Base-by-base conservation (phyloP, 257 asterid genomes). In the Nicotiana tabacum region DNA sequence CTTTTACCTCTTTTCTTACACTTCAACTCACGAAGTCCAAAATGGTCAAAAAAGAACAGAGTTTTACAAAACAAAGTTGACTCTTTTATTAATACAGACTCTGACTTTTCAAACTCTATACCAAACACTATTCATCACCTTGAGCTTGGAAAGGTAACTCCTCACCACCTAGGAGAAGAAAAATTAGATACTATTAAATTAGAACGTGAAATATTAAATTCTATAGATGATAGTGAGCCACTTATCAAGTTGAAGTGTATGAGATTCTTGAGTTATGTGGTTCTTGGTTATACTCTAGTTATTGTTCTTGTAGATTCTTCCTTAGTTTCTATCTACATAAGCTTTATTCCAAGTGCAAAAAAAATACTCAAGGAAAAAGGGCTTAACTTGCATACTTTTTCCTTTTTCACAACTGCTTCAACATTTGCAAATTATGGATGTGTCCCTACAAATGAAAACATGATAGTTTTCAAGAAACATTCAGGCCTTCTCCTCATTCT, bases 381-480 rank as follows among this genome's bases (percentile, higher is more conserved):
- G 13, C 81, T 91, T 7, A 82, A 86, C 7, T 13, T 17, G 29
- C 37, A 32, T 30, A 91, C 86, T 0, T 90, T 91, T 39, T 60
- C 90, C 0, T 4, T 85, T 0, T 90, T 91, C 83, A 70, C 91
- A 1, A 85, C 86, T 0, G 91, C 89, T 57, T 90, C 95, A 3
- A 82, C 93, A 7, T 88, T 91, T 32, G 21, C 94, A 11, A 91
- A 87, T 78, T 88, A 92, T 46, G 96, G 96, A 12, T 92, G 87
- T 53, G 51, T 90, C 18, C 95, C 97, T 0, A 89, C 91, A 4
- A 92, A 89, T 33, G 95, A 90, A 74, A 92, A 91, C 83, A 92
- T 91, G 97, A 58, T 83, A 51, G 85, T 77, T 51, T 90, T 92
- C 86, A 90, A 80, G 84, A 84, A 84, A 29, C 85, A 90, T 27